Evolutionary conservation across 495 filamentous ascomycete genomes (phyloP), one percentile per base, ranked within the genome.

Genomic region (Annulohypoxylon moriforme): DNA sequence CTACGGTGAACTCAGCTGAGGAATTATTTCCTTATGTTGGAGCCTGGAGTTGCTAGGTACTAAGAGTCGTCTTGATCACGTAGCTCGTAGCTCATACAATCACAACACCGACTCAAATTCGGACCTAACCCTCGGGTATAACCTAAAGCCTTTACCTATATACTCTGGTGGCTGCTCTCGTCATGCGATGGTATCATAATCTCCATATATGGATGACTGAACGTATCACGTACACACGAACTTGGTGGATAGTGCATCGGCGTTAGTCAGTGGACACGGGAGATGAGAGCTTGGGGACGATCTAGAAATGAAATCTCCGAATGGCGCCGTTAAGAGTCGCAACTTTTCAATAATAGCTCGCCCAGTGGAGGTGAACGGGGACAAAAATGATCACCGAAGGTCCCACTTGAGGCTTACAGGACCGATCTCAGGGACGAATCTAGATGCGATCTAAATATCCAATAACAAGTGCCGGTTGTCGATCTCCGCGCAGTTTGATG

Each of bases 341-440:
- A 55, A 55, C 13, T 10, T 20, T 20, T 55, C 50, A 55, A 16
- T 33, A 34, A 55, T 55, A 55, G 29, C n/a, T 34, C 29, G 16
- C 50, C n/a, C 8, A 7, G 14, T 33, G 20, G 50, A 33, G 38
- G 27, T 24, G 7, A n/a, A 57, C 20, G 22, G 16, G 33, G 42
- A 10, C 36, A 40, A 18, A 44, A 50, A 58, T 18, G 58, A 38
- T 64, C 69, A 59, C 34, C 47, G 33, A 27, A 16, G 46, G 38
- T 69, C 16, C 69, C 57, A 64, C 71, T 59, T 66, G 65, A 73
- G 57, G 65, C 65, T 73, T 33, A 55, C 27, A 55, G 36, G 47
- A 56, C 13, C 33, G 25, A 57, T 42, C 53, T 58, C 44, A 71
- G 68, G 49, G 18, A 20, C 33, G 40, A 67, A 53, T 63, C 52